Evolutionary conservation across 164 flowering plant genomes (phyloP), one percentile per base, ranked within the genome.

Genomic region (Houttuynia cordata): DNA sequence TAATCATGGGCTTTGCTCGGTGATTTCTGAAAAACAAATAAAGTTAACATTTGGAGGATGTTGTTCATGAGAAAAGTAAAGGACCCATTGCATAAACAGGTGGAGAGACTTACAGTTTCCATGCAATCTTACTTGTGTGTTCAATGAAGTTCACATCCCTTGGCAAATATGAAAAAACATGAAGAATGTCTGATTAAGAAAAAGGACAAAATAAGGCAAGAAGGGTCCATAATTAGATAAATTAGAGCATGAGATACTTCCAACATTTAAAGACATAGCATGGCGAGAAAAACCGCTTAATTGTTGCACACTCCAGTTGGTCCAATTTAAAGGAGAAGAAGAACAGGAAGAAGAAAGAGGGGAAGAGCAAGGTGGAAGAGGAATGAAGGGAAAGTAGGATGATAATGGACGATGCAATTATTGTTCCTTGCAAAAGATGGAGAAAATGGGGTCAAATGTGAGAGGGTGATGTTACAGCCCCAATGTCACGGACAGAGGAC

Each of bases 111-210:
- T 72, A 92, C 98, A 89, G 94, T 82, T 87, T 93, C 96, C 90
- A 87, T 47, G 91, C 91, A 62, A 89, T 70, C 56, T 71, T 67
- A 67, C 96, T 87, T 8, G 88, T 76, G 71, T 92, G 98, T 76
- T 89, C 96, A 41, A 92, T 64, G 73, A 92, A 92, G 73, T 92
- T 92, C 67, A 89, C 73, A 72, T 87, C 88, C 70, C 85, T 79
- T 15, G 91, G 91, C 75, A 92, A 74, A 75, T 77, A 84, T 1
- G 96, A 89, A 71, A 92, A 86, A 54, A 84, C 75, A 68, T 92
- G 93, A 61, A 92, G 70, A 22, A 89, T 67, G 75, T 89, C 98
- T 92, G 87, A 23, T 67, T 42, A n/a, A 57, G 58, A 62, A 60
- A 40, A 25, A 12, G 65, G 62, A 20, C 67, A 18, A 54, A 40